phyloP scores from a whole-genome alignment of 2,329 filamentous ascomycete species.

The Taxawa tesnikishii region DNA sequence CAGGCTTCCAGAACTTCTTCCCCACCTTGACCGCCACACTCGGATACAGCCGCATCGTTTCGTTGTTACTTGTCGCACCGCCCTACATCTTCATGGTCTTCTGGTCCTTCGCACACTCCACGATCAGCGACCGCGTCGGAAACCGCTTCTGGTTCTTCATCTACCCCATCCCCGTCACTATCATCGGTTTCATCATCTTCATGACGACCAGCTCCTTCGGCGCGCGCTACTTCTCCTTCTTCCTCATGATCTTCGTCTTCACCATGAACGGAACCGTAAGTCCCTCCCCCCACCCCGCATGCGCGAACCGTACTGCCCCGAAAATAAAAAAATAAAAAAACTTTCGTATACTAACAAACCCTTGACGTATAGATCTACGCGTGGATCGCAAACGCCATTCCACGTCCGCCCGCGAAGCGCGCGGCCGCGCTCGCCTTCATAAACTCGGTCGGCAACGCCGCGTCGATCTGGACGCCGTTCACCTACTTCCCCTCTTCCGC shows the following conservation, averaged over 20 bases:
- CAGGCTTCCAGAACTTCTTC: constrained; percentile 46
- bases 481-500: constrained; percentile 19
- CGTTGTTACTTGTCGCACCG: constrained; percentile 39
- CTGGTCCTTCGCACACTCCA: constrained; percentile 32
- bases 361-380: too few relatives aligned
- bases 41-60: constrained; percentile 30
- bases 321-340: too few relatives aligned
- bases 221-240: constrained; percentile 42
- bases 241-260: constrained; percentile 45
- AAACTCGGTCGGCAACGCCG: constrained; percentile 59
- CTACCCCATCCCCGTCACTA: constrained; percentile 39
- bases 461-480: constrained; percentile 47
- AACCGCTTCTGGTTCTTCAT: constrained; percentile 41
- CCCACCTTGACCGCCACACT: constrained; percentile 37
- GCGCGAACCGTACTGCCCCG: too few relatives aligned
- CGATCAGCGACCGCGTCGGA: constrained; percentile 29
- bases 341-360: too few relatives aligned
- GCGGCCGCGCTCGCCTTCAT: constrained; percentile 62
- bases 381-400: constrained; percentile 68
- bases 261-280: constrained; percentile 42
- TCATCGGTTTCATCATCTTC: constrained; percentile 41
- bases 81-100: constrained; percentile 43
- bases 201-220: constrained; percentile 40
- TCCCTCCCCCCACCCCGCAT: too few relatives aligned
- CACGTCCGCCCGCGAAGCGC: constrained; percentile 63